phyloP scores from a whole-genome alignment of 2,329 filamentous ascomycete genomes.

The Aspergillus oerlinghausenensis region DNA sequence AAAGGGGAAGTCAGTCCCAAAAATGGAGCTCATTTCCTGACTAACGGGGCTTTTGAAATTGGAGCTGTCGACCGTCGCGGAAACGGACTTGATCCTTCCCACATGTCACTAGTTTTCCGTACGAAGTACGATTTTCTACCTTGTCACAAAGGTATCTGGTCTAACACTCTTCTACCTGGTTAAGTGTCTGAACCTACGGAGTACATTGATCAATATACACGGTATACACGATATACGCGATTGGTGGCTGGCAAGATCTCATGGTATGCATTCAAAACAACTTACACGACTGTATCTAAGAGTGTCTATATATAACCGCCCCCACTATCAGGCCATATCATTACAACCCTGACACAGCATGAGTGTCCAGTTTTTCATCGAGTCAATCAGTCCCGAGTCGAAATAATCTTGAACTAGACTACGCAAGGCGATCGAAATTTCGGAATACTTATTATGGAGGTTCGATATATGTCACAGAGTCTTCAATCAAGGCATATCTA shows the following conservation, averaged over 20 bases:
- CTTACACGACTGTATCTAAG: too few relatives aligned
- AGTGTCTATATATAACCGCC: too few relatives aligned
- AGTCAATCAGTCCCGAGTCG: background rate
- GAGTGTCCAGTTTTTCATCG: background rate
- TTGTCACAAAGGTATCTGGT: too few relatives aligned
- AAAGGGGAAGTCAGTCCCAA: background rate
- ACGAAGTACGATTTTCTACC: background rate
- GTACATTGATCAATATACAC: background rate
- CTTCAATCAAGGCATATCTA: background rate
- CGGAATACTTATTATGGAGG: too few relatives aligned
- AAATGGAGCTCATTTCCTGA: background rate
- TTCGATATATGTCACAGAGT: background rate
- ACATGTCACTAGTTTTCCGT: background rate
- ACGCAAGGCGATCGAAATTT: background rate
- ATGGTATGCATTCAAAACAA: background rate
- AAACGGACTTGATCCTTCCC: background rate
- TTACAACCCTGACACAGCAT: background rate
- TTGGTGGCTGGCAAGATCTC: background rate
- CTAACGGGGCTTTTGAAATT: background rate
- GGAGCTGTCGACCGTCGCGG: slow-evolving; percentile 12
- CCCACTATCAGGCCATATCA: background rate
- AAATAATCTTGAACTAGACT: background rate
- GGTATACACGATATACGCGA: background rate
- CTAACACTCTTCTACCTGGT: too few relatives aligned
- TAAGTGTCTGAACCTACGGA: too few relatives aligned